Conservation (phyloP, 352 stramenopile species). For the Pythium aphanidermatum region DNA sequence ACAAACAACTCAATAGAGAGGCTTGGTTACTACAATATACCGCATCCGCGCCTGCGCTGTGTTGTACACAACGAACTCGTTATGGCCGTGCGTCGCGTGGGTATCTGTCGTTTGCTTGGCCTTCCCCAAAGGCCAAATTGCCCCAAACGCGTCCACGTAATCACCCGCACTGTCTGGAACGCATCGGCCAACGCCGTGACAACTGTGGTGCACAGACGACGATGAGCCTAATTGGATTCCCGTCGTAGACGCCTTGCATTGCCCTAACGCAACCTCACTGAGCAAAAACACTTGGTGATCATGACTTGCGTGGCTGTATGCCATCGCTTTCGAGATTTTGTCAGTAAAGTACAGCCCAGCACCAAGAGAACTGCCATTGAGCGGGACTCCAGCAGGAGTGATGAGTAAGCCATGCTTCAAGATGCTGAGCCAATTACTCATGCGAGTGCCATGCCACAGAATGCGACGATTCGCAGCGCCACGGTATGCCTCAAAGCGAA, state of each 20-base stretch:
- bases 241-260: conserved; percentile 35
- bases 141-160: conserved; percentile 44
- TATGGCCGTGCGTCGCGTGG: conserved; percentile 54
- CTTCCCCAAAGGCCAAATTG: conserved; percentile 63
- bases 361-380: conserved; percentile 73
- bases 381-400: conserved; percentile 64
- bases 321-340: conserved; percentile 69
- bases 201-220: conserved; percentile 40
- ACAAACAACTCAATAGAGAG: conserved; percentile 7
- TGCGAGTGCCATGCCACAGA: conserved; percentile 82
- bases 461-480: conserved; percentile 52
- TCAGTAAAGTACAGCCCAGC: conserved; percentile 88
- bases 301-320: conserved; percentile 57
- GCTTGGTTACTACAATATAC: conserved; percentile 49
- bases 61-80: conserved; percentile 88
- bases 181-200: conserved; percentile 60
- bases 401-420: conserved; percentile 75
- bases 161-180: conserved; percentile 44
- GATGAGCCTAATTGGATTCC: neutral
- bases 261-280: conserved; percentile 64
- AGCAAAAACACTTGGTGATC: conserved; percentile 47
- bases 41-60: conserved; percentile 70
- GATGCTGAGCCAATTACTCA: conserved; percentile 83
- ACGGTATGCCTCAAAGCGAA: conserved; percentile 45
- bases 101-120: conserved; percentile 39